These are phyloP conservation scores for Xerocomellus amylosporus DNA, from an alignment of 768 basidiomycete species.

Conservation along the genomic window DNA sequence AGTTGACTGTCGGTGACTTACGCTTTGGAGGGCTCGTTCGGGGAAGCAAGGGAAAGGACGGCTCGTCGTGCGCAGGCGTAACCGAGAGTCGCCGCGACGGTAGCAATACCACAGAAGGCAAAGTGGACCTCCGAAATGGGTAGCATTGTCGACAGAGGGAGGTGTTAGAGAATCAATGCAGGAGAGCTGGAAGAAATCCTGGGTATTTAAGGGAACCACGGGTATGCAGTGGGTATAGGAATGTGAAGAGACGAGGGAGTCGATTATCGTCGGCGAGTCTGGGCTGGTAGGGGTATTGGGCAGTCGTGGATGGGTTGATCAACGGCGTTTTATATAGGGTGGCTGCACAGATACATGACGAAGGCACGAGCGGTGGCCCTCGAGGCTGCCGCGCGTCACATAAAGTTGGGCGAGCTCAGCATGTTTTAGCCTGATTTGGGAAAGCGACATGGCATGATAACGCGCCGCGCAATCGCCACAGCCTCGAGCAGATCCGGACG, in stretches of 20 bases:
- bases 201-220: constrained; percentile 22
- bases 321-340: constrained; percentile 33
- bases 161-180: not conserved
- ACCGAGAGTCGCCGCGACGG: constrained; percentile 57
- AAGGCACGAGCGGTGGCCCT: constrained; percentile 29
- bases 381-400: constrained; percentile 30
- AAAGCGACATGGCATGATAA: constrained; percentile 12
- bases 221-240: constrained; percentile 6
- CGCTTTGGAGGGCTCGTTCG: constrained; percentile 23
- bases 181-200: not conserved
- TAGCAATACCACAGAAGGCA: constrained; percentile 55
- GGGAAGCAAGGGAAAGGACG: constrained; percentile 14
- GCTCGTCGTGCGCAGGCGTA: constrained; percentile 52
- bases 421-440: constrained; percentile 16
- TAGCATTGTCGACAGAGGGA: constrained; percentile 36
- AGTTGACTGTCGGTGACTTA: constrained; percentile 32
- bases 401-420: constrained; percentile 8
- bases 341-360: constrained; percentile 22
- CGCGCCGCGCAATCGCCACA: constrained; percentile 16
- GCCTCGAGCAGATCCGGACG: constrained; percentile 11
- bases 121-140: constrained; percentile 53
- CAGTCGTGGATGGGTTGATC: constrained; percentile 18
- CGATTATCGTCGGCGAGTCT: constrained; percentile 24
- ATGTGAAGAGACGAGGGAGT: constrained; percentile 8
- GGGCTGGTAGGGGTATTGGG: constrained; percentile 22